Evolutionary conservation across 306 rosid genomes (phyloP), one percentile per base, ranked within the genome.

Genomic region (Lathyrus tuberosus): DNA sequence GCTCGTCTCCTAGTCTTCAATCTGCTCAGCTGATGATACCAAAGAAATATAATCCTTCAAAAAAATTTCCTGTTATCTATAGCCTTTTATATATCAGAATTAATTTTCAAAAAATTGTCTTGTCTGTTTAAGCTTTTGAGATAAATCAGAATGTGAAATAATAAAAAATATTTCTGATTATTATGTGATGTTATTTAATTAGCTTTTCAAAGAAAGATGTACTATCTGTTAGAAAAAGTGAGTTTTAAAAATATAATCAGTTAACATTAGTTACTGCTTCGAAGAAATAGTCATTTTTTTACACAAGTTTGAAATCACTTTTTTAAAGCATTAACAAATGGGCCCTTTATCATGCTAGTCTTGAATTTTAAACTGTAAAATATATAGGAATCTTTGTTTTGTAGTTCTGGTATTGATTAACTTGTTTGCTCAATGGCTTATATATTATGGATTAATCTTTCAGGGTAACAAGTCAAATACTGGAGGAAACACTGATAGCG

Each of bases 391-490:
- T 67, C 42, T 35, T 65, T 54, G 31, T 65, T 74, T 30, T 37
- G 31, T 28, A 15, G 62, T 65, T 64, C 37, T 64, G 71, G 61
- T 67, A 41, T 73, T 48, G 65, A 43, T 72, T 62, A 10, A 8
- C 63, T 49, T 59, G 68, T 12, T 22, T 53, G 16, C 53, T 35
- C 49, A 16, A 35, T 17, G 56, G 48, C 15, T 24, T 73, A 67
- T 69, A 11, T 70, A 5, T 42, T 54, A 4, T 71, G 65, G 38
- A 61, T 81, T 48, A 69, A 59, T 26, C 51, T 53, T 52, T 46
- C 79, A 91, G 97, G 96, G 97, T 30, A 81, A 82, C 79, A 91
- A 86, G 83, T 78, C 91, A 77, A 86, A 76, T 84, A 70, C 68
- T 71, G 87, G 89, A 79, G 88, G 87, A 67, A 71, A 71, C 18